phyloP scores from a whole-genome alignment of 2,329 filamentous ascomycete genomes.

The Colletotrichum orbiculare region DNA sequence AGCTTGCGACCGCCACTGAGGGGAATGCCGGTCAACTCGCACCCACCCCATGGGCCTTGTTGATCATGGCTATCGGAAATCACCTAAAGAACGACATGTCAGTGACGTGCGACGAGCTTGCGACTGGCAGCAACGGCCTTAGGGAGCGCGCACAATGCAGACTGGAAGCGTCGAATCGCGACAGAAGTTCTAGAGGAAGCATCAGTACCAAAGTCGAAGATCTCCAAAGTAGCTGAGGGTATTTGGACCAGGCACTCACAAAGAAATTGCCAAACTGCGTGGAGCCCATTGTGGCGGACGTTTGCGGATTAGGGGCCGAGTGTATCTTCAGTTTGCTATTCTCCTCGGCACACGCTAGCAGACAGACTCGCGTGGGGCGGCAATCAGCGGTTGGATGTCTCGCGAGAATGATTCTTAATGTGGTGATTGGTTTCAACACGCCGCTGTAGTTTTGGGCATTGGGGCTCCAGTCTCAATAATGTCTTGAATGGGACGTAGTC shows the following conservation, averaged over 20 bases:
- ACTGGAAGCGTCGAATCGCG: slow-evolving; percentile 84
- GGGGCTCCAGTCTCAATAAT: no score
- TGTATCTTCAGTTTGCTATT: neutral
- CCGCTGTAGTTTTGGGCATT: no score
- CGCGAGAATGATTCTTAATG: no score
- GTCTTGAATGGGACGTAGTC: no score
- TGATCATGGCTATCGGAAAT: slow-evolving; percentile 71
- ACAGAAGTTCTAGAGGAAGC: slow-evolving; percentile 75
- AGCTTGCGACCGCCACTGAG: slow-evolving; percentile 74
- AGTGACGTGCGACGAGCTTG: slow-evolving; percentile 28
- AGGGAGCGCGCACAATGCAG: slow-evolving; percentile 76
- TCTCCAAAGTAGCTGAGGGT: neutral
- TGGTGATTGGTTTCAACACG: no score
- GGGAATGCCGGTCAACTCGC: slow-evolving; percentile 79
- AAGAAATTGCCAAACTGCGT: slow-evolving; percentile 72
- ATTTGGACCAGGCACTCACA: slow-evolving; percentile 50
- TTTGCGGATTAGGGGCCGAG: slow-evolving; percentile 2
- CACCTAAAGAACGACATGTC: slow-evolving; percentile 65
- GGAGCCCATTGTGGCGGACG: slow-evolving; percentile 62
- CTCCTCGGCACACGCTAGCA: neutral
- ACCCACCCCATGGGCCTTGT: slow-evolving; percentile 72
- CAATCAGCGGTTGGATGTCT: neutral
- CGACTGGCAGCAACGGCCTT: slow-evolving; percentile 17
- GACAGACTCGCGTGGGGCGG: neutral
- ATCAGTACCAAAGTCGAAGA: slow-evolving; percentile 10